Percentiles rank a stretch among this genome's conserved stretches.
Conservation (phyloP, 176 grass and related monocot genomes). For the Triticum timopheevii region DNA sequence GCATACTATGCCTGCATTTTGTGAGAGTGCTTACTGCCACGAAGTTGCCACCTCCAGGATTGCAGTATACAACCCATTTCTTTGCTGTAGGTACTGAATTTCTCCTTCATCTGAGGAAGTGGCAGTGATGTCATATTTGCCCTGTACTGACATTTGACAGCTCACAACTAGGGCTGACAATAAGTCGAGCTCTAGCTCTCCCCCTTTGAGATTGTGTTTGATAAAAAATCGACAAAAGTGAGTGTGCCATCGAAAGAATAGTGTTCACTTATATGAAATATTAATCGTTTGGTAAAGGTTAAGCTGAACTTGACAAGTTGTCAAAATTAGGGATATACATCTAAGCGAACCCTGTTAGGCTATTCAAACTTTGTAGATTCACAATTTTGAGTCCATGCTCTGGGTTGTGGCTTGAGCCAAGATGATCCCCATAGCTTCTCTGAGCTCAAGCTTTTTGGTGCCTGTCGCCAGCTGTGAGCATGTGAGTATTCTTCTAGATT, state of each 20-base stretch:
- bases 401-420: neutral
- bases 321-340: slow-evolving; percentile 1
- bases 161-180: neutral
- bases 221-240: neutral
- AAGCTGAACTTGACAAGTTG: neutral
- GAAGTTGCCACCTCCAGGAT: neutral
- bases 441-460: slow-evolving; percentile 1
- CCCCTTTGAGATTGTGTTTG: neutral
- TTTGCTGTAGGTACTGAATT: neutral
- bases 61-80: neutral
- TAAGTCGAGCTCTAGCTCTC: neutral
- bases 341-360: neutral
- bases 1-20: neutral
- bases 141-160: neutral
- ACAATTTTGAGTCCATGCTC: neutral
- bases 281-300: neutral
- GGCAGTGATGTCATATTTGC: neutral
- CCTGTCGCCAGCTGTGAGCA: neutral
- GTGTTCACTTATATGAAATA: neutral
- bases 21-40: neutral
- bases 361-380: neutral
- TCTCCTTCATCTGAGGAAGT: neutral
- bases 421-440: neutral
- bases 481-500: neutral
- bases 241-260: neutral